phyloP scores from a whole-genome alignment of 176 grass and related monocot species.

The Phragmites australis region DNA sequence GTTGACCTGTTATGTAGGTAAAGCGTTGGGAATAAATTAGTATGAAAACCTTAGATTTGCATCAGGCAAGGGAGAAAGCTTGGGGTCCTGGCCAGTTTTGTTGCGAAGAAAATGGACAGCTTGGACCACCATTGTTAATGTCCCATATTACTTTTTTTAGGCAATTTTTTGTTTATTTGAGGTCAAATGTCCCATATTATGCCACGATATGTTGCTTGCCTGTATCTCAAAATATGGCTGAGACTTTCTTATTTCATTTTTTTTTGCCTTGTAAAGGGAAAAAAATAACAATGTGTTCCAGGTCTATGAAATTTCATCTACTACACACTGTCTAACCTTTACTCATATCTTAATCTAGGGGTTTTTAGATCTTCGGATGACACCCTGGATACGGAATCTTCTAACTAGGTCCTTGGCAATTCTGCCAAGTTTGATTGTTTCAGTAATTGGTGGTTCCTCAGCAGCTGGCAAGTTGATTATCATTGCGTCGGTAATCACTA shows the following conservation, averaged over 20 bases:
- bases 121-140: not conserved
- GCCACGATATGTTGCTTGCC: not conserved
- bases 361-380: conserved; percentile 94
- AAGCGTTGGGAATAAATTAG: conserved; percentile 21
- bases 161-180: no score
- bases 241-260: not conserved
- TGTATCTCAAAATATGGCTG: not conserved
- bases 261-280: not conserved
- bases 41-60: not conserved
- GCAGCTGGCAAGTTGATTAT: conserved; percentile 96
- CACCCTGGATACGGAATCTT: conserved; percentile 84
- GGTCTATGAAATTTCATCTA: conserved; percentile 6
- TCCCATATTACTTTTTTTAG: not conserved
- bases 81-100: not conserved
- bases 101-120: not conserved
- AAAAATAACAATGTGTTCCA: not conserved
- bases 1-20: not conserved
- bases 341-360: conserved; percentile 50
- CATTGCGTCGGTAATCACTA: conserved; percentile 82
- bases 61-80: not conserved
- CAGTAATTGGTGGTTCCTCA: conserved; percentile 87
- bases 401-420: conserved; percentile 92
- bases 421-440: conserved; percentile 82
- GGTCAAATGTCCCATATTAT: no score
- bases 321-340: not conserved